Evolutionary conservation across 768 basidiomycete species (phyloP).

Genomic region (Rhodosporidiobolus odoratus): DNA sequence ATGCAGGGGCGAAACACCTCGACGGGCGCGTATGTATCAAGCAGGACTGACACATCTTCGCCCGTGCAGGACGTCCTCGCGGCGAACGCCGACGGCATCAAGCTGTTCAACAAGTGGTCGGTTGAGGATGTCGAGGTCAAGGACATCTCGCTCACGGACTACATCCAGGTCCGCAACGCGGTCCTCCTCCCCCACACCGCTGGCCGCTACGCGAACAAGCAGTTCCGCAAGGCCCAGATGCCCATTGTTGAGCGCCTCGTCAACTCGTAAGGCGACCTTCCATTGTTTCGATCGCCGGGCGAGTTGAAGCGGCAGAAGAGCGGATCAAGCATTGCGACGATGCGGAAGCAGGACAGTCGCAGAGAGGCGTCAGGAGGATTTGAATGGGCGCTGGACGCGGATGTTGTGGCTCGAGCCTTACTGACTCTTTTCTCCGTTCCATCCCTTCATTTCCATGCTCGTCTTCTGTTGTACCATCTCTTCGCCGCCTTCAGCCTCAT

Average conservation of each 20-base stretch:
- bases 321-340: background rate
- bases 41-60: background rate
- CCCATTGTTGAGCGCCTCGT: slow-evolving; percentile 99
- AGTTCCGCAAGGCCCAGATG: slow-evolving; percentile 99
- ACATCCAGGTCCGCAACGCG: slow-evolving; percentile 74
- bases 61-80: slow-evolving; percentile 44
- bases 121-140: slow-evolving; percentile 83
- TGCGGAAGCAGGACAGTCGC: background rate
- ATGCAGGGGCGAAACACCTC: no score
- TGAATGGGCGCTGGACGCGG: background rate
- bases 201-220: slow-evolving; percentile 98
- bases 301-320: no score
- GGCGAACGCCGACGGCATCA: slow-evolving; percentile 56
- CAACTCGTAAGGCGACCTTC: slow-evolving; percentile 65
- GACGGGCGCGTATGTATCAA: no score
- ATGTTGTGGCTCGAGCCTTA: background rate
- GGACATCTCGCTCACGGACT: slow-evolving; percentile 97
- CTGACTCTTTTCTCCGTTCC: background rate
- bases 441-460: background rate
- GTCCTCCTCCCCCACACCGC: slow-evolving; percentile 62
- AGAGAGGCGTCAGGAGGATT: background rate
- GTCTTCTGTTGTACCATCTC: background rate
- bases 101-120: slow-evolving; percentile 99
- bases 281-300: background rate
- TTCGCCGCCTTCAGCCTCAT: slow-evolving; percentile 62